Evolutionary conservation across 805 yeast species (phyloP).

Genomic region (Lipomyces yamanashiensis): DNA sequence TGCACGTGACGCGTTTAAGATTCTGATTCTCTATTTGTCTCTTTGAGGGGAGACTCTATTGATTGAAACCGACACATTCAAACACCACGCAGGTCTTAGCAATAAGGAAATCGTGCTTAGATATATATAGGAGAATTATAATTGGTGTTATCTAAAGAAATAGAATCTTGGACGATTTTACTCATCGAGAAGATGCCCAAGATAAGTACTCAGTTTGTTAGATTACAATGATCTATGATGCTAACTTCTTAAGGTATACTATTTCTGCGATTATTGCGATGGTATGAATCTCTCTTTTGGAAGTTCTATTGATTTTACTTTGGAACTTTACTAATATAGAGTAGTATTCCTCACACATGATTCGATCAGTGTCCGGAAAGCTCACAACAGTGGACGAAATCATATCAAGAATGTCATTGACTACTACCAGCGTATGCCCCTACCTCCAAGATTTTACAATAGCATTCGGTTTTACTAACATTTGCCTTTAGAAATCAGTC

Average conservation of each 20-base stretch:
- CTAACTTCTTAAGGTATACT: constrained; percentile 30
- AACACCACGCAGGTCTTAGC: too few relatives aligned
- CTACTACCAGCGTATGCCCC: constrained; percentile 62
- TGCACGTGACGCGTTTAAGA: too few relatives aligned
- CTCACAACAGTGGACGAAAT: constrained; percentile 77
- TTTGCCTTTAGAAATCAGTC: constrained; percentile 26
- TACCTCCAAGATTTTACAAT: neutral
- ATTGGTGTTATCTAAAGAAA: too few relatives aligned
- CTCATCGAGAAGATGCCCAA: constrained; percentile 3
- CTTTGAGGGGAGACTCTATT: too few relatives aligned
- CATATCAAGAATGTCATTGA: constrained; percentile 74
- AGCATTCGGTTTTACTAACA: neutral
- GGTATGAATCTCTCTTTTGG: constrained; percentile 43
- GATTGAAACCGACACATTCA: neutral
- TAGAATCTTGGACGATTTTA: too few relatives aligned
- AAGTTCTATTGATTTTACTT: neutral
- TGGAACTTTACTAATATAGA: neutral
- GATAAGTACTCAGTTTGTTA: neutral
- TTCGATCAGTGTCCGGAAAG: constrained; percentile 80
- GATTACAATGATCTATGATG: neutral
- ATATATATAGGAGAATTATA: too few relatives aligned
- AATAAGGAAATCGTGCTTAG: too few relatives aligned
- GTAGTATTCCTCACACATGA: constrained; percentile 79
- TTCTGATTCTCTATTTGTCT: too few relatives aligned
- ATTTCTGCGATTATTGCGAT: constrained; percentile 76